Evolutionary conservation across 306 rosid genomes (phyloP), one percentile per base, ranked within the genome.

Genomic region (Lotus japonicus): DNA sequence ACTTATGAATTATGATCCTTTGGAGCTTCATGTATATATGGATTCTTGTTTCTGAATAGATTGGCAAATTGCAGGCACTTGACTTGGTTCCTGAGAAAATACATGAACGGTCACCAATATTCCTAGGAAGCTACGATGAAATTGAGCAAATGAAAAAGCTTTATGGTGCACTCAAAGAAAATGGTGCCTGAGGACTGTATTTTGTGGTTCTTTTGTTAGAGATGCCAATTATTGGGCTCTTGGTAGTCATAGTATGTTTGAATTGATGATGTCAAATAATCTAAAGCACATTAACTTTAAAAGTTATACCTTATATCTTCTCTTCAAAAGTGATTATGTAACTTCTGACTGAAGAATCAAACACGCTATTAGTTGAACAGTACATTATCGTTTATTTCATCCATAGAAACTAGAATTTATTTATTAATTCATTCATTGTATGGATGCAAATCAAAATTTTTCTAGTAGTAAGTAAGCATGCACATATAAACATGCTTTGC

Each of bases 71-170:
- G 83, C 85, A 89, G 96, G 92, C 96, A 63, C 90, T 92, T 66
- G 96, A 89, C 68, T 76, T 87, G 82, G 84, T 89, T 81, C 98
- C 98, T 2, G 55, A 57, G 75, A 69, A 71, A 39, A 78, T 92
- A 69, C 96, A 89, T 26, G 92, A 92, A 55, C 73, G 98, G 54
- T 87, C 95, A n/a, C 92, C 98, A 3, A 67, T 85, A 56, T 84
- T 92, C 66, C 87, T 92, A 10, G 98, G 98, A 44, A 92, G 98
- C 77, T 80, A 84, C 13, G 96, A 89, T 64, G 96, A 92, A 67
- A 82, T 92, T 1, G 92, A 87, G 82, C 84, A 87, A 31, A 89
- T 89, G 18, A 89, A 81, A 79, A 86, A 77, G 44, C 90, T 87
- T 44, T 87, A 92, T 15, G 95, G 81, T 7, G 81, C 81, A 35